Evolutionary conservation across 805 yeast genomes (phyloP).

Genomic region (Cyberlindnera subsufficiens): DNA sequence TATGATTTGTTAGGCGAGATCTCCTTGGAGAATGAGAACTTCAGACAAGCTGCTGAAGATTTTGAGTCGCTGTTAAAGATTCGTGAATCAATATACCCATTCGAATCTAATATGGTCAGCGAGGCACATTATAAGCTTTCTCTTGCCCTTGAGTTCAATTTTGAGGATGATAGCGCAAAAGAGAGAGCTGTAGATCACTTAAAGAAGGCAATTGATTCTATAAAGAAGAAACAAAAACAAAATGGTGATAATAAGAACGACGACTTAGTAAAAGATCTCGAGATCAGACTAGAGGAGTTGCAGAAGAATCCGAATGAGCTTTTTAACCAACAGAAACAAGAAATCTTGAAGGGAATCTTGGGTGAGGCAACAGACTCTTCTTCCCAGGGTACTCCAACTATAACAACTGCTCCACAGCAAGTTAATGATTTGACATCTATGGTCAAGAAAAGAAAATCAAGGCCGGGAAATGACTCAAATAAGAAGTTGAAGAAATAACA

Average conservation of each 20-base stretch:
- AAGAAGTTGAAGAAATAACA: slow-evolving; percentile 16
- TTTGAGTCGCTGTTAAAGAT: slow-evolving; percentile 51
- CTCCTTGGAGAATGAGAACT: slow-evolving; percentile 84
- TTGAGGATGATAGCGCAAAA: slow-evolving; percentile 43
- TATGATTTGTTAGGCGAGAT: slow-evolving; percentile 85
- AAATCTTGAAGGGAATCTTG: slow-evolving; percentile 49
- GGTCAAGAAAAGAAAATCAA: slow-evolving; percentile 50
- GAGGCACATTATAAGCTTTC: slow-evolving; percentile 81
- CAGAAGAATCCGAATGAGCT: slow-evolving; percentile 45
- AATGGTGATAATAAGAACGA: slow-evolving; percentile 34
- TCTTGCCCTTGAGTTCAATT: slow-evolving; percentile 66
- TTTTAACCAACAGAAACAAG: slow-evolving; percentile 43
- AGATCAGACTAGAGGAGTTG: slow-evolving; percentile 50
- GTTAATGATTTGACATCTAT: slow-evolving; percentile 60
- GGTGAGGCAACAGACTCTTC: slow-evolving; percentile 36
- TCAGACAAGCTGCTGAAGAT: slow-evolving; percentile 70
- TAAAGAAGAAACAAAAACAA: slow-evolving; percentile 22
- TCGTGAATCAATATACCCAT: slow-evolving; percentile 43
- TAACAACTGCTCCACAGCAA: slow-evolving; percentile 11
- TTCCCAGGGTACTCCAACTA: slow-evolving; percentile 19
- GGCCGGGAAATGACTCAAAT: slow-evolving; percentile 4
- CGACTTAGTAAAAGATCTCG: slow-evolving; percentile 49
- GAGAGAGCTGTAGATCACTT: slow-evolving; percentile 49
- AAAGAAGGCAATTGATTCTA: slow-evolving; percentile 45
- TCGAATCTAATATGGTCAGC: slow-evolving; percentile 52